Base-by-base conservation (phyloP, 257 asterid genomes). In the Nicotiana obtusifolia region DNA sequence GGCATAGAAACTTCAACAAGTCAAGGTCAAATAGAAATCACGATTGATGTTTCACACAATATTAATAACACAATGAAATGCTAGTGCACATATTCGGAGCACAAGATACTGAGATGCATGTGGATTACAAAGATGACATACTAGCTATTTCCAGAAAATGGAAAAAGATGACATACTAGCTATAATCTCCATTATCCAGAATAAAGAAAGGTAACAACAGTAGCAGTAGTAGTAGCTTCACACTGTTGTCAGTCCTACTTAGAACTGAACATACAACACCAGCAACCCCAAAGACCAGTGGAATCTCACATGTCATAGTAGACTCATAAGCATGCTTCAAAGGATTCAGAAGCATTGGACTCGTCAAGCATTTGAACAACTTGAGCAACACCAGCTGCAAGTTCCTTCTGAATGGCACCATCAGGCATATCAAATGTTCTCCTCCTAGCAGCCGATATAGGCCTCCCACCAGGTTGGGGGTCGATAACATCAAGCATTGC, bases 371-470 rank as follows among this genome's bases (percentile, higher is more conserved):
- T 87, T 60, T 85, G 93, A 81, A 96, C 93, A 5, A 96, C 97
- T 89, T 93, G 91, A 5, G 98, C 94, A 8, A 96, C 98, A 31
- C 97, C 98, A n/a, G 93, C 95, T 41, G 97, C 94, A 64, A 94
- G 89, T 85, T 90, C 98, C 87, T 91, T 93, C 86, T 89, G 89
- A 75, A 93, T 86, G 30, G 67, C 76, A 10, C 90, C 84, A 82
- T 93, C 97, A 13, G 99, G 99, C 98, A 96, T 90, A 49, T 96
- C 97, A 66, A 96, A 94, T 3, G 97, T 90, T 84, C 99, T 93
- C 91, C 99, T 89, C 89, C 85, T 90, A 86, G 83, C 84, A 57
- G 86, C 81, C 53, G 89, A 85, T 67, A 84, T 26, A 16, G 92
- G 85, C 85, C 87, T 91, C 4, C 93, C 97, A 0, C 85, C 64